phyloP scores from a whole-genome alignment of 306 rosid species.

The Lathyrus sativus region DNA sequence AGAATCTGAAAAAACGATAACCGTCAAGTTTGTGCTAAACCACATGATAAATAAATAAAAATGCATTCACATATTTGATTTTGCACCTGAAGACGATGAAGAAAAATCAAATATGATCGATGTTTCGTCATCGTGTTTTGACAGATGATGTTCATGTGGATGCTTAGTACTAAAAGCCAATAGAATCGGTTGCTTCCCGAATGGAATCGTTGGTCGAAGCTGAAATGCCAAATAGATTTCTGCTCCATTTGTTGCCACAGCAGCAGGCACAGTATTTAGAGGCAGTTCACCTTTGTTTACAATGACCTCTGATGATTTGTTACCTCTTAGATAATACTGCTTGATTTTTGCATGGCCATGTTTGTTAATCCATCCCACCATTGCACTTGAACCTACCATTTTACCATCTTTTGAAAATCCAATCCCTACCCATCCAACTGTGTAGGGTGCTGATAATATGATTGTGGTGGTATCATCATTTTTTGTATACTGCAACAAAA shows the following conservation, averaged over 20 bases:
- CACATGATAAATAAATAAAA: neutral
- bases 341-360: conserved; percentile 85
- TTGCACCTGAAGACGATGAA: conserved; percentile 71
- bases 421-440: conserved; percentile 94
- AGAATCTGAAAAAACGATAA: conserved; percentile 49
- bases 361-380: conserved; percentile 86
- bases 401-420: conserved; percentile 83
- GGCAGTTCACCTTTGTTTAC: conserved; percentile 90
- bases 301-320: conserved; percentile 62
- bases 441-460: conserved; percentile 83
- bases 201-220: conserved; percentile 57
- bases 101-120: conserved; percentile 74
- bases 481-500: conserved; percentile 67
- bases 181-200: conserved; percentile 71
- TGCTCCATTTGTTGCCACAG: conserved; percentile 85
- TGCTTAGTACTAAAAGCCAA: conserved; percentile 65
- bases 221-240: conserved; percentile 90
- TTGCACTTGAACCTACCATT: conserved; percentile 98
- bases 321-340: conserved; percentile 83
- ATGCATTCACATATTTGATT: neutral
- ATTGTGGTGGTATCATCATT: conserved; percentile 66
- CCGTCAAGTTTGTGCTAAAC: conserved; percentile 2
- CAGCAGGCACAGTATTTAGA: conserved; percentile 75
- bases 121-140: conserved; percentile 67
- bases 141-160: conserved; percentile 67